Evolutionary conservation across 345 rosid genomes (phyloP).

Genomic region (Gossypium mustelinum): DNA sequence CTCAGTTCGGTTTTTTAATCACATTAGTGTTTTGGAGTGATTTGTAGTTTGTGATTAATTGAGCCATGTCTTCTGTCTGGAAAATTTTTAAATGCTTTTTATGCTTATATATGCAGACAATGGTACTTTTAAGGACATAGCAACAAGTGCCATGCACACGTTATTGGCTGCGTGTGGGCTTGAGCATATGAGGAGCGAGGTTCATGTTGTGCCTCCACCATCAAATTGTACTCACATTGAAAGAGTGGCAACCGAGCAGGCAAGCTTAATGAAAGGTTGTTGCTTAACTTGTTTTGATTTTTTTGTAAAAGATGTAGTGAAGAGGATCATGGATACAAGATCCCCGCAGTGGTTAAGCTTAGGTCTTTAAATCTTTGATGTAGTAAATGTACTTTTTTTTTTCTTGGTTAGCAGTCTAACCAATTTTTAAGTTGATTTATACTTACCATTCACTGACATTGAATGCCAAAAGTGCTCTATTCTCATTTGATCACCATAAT

Average conservation of each 20-base stretch:
- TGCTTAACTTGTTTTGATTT: slow-evolving; percentile 85
- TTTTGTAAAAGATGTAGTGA: slow-evolving; percentile 74
- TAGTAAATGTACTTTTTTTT: slow-evolving; percentile 15
- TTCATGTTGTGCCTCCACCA: slow-evolving; percentile 47
- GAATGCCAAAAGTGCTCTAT: slow-evolving; percentile 28
- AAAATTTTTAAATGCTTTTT: slow-evolving; percentile 13
- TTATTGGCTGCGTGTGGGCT: slow-evolving; percentile 83
- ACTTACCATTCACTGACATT: slow-evolving; percentile 29
- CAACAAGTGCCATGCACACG: slow-evolving; percentile 66
- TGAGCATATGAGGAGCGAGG: slow-evolving; percentile 66
- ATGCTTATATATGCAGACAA: slow-evolving; percentile 41
- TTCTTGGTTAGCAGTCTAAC: slow-evolving; percentile 18
- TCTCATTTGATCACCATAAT: slow-evolving; percentile 22
- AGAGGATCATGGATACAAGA: slow-evolving; percentile 69
- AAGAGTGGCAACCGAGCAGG: slow-evolving; percentile 42
- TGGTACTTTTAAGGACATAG: slow-evolving; percentile 54
- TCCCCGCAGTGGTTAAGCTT: slow-evolving; percentile 72
- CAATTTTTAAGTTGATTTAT: slow-evolving; percentile 29
- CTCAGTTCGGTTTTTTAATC: too few species aligned
- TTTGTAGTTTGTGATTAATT: too few species aligned
- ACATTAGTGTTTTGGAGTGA: too few species aligned
- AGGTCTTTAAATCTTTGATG: slow-evolving; percentile 49
- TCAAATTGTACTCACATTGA: slow-evolving; percentile 51
- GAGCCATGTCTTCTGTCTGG: too few species aligned
- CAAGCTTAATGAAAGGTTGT: slow-evolving; percentile 67